These are phyloP conservation scores for Coemansia sp. DNA, from an alignment of 192 early-diverging fungal genomes.

Conservation along the genomic window DNA sequence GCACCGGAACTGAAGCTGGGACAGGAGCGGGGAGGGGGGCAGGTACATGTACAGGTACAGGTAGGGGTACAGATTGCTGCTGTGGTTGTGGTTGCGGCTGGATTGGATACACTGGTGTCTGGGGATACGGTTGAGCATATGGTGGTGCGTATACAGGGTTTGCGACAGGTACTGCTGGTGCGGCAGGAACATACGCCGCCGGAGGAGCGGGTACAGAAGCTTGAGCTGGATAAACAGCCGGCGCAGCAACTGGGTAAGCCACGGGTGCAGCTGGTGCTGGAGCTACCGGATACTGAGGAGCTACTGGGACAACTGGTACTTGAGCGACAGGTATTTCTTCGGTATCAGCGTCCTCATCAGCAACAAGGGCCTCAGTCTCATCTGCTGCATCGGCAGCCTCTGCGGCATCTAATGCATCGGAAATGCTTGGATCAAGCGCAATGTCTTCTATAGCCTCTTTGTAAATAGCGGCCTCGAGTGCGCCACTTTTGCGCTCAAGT, in stretches of 20 bases:
- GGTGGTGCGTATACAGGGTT: background rate
- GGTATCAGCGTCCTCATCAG: background rate
- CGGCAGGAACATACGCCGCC: background rate
- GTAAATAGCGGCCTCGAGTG: conserved; percentile 27
- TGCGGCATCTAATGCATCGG: conserved; percentile 9
- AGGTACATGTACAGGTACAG: background rate
- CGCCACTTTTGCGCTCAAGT: conserved; percentile 6
- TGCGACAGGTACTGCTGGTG: background rate
- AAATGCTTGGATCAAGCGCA: conserved; percentile 23
- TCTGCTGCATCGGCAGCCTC: conserved; percentile 3
- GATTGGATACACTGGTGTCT: background rate
- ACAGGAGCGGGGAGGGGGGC: background rate
- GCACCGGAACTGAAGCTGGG: background rate
- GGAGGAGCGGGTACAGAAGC: background rate
- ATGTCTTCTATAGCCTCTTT: conserved; percentile 17
- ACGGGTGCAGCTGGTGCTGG: background rate
- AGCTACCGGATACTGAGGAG: background rate
- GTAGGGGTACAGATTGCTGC: background rate
- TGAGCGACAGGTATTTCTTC: background rate
- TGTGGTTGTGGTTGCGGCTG: background rate
- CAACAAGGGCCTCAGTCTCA: background rate
- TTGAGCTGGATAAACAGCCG: background rate
- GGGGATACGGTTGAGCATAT: background rate
- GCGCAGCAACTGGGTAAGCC: background rate
- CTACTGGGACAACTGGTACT: background rate